A percentile compares a stretch with the other conserved stretches of the same genome.
phyloP scores from a whole-genome alignment of 2,329 filamentous ascomycete genomes.

The Pseudogymnoascus destructans region DNA sequence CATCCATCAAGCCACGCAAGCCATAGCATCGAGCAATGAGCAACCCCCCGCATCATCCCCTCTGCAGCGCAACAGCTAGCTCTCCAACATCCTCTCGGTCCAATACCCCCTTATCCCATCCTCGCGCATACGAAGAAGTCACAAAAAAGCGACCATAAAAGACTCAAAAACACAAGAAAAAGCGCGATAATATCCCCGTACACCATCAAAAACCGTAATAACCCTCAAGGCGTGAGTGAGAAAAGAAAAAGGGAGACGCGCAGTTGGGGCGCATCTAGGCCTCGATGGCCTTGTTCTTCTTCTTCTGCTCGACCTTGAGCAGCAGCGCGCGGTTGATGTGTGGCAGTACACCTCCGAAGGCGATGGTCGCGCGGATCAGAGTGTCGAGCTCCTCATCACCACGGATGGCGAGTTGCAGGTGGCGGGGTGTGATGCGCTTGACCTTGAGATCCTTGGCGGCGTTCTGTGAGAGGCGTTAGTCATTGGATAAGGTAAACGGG shows the following conservation, averaged over 20 bases:
- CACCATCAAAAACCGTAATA: conserved; percentile 7
- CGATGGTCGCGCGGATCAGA: conserved; percentile 92
- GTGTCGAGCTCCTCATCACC: conserved; percentile 98
- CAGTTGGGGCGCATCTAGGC: conserved; percentile 22
- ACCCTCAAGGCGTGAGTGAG: not conserved
- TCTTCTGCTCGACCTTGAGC: conserved; percentile 95
- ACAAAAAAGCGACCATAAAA: not conserved
- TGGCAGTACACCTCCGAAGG: conserved; percentile 93
- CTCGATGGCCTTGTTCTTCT: conserved; percentile 53
- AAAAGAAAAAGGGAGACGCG: not conserved
- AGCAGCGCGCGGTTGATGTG: conserved; percentile 97
- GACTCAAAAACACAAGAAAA: not conserved
- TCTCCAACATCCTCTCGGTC: not conserved
- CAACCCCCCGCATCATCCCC: not conserved
- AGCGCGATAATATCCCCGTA: conserved; percentile 2
- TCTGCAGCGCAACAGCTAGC: not conserved
- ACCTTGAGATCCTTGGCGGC: conserved; percentile 99
- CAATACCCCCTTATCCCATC: not conserved
- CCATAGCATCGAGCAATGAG: not conserved
- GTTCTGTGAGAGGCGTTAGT: conserved; percentile 41
- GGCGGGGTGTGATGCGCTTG: conserved; percentile 97
- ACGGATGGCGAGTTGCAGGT: conserved; percentile 93
- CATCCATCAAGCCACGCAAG: not conserved
- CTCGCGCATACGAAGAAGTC: not conserved
- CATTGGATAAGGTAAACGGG: not conserved